Conservation (phyloP, 768 basidiomycete genomes). For the Naganishia onofrii region DNA sequence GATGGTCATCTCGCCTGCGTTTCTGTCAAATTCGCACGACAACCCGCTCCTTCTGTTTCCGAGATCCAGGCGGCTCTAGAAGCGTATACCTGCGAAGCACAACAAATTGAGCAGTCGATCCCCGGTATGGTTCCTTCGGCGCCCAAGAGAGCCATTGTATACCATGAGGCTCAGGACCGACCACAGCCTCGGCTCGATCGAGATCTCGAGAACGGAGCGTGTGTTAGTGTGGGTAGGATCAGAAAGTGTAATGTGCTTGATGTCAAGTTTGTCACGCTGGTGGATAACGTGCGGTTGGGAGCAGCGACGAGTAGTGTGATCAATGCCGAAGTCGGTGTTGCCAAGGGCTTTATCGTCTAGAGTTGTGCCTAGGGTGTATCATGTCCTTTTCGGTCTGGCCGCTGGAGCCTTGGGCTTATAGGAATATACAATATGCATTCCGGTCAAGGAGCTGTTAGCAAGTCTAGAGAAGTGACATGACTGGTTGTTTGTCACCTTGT, state of each 20-base stretch:
- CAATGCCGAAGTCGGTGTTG: constrained; percentile 90
- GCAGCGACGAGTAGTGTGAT: constrained; percentile 96
- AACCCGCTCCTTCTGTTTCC: constrained; percentile 80
- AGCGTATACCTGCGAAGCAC: constrained; percentile 72
- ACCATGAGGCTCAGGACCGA: constrained; percentile 88
- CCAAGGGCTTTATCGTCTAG: constrained; percentile 59
- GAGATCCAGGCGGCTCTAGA: constrained; percentile 78
- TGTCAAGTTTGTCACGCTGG: constrained; percentile 88
- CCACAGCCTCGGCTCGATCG: constrained; percentile 93
- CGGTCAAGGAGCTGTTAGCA: background rate
- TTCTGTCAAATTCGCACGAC: constrained; percentile 73
- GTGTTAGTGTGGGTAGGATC: constrained; percentile 85
- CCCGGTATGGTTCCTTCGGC: constrained; percentile 63
- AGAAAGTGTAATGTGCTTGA: constrained; percentile 88
- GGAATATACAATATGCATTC: background rate
- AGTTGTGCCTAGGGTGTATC: background rate
- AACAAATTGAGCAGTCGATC: constrained; percentile 61
- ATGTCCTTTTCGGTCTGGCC: background rate
- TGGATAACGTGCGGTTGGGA: constrained; percentile 91
- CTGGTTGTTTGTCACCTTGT: too few relatives aligned
- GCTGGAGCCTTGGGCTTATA: background rate
- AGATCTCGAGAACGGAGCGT: constrained; percentile 83
- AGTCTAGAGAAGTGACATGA: too few relatives aligned
- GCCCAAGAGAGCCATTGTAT: constrained; percentile 75
- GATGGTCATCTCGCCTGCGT: constrained; percentile 93